Evolutionary conservation across 139 green algal genomes (phyloP).

Genomic region (Haematococcus sp.): DNA sequence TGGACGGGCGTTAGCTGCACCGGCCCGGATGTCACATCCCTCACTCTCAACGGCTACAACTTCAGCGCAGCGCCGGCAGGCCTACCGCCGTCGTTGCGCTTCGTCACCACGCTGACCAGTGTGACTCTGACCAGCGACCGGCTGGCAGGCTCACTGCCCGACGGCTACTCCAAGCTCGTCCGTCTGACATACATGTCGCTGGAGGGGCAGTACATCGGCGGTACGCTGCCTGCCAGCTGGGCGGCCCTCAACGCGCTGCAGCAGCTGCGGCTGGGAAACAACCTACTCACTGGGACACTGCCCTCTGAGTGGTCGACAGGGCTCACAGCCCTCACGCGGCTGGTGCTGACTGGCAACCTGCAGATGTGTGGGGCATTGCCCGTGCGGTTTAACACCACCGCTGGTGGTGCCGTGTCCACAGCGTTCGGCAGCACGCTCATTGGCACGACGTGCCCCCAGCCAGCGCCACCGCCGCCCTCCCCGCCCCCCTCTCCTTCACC

Average conservation of each 20-base stretch:
- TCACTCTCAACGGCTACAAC: neutral
- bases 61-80: neutral
- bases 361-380: conserved; percentile 9
- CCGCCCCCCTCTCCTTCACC: neutral
- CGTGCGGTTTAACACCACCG: neutral
- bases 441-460: neutral
- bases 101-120: too few species aligned
- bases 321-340: conserved; percentile 5
- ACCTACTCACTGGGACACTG: conserved; percentile 6
- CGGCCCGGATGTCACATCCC: neutral
- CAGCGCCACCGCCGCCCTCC: neutral
- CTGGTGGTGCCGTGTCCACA: too few species aligned
- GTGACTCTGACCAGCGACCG: too few species aligned
- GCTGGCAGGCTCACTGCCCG: neutral
- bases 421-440: neutral
- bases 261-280: conserved; percentile 7
- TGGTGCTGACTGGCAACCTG: conserved; percentile 9
- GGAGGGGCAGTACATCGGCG: conserved; percentile 2
- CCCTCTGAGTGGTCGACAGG: conserved; percentile 7
- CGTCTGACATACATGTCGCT: conserved; percentile 3
- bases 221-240: conserved; percentile 13
- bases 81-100: too few species aligned
- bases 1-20: too few species aligned
- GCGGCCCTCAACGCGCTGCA: conserved; percentile 2
- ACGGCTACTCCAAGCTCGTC: neutral